Evolutionary conservation across 805 yeast species (phyloP), one percentile per base, ranked within the genome.

Genomic region (Starmerella bombi): DNA sequence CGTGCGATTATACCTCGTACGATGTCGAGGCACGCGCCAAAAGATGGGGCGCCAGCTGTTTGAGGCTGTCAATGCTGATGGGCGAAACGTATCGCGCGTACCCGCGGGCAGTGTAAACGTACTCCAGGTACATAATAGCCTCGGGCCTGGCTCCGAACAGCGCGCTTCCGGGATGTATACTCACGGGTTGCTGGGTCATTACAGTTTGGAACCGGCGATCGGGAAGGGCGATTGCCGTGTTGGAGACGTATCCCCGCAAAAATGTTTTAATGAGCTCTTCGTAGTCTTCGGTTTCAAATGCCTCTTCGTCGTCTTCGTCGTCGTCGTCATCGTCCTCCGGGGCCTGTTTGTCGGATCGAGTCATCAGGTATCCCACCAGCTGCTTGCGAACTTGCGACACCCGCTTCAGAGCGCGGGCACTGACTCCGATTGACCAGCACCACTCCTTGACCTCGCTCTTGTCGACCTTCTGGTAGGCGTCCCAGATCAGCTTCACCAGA

Each of bases 141-240:
- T 88, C 94, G 34, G 75, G 67, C 50, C 73, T 71, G 49, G 72
- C 71, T 5, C 95, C 94, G 60, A 88, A 91, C 31, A 91, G 62
- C 59, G 81, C 62, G 0, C 94, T 83, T 0, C 94, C 80, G 0
- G 97, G 97, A 56, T 88, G 97, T 9, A 88, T 75, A 37, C 91
- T 75, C 35, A 88, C 74, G 25, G 82, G 65, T 58, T 84, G 95
- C 20, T 94, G 94, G 29, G 50, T 52, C 22, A 78, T 64, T 5
- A 85, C 78, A 0, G 97, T 85, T 55, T 93, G 69, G 62, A 78
- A 91, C 3, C 94, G 80, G 54, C 96, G 70, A 59, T 91, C 97
- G 0, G 97, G 94, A 75, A 82, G 74, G 9, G 95, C 94, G 16
- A 91, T 73, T 0, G 98, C 98, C 0, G 94, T 77, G 58, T 88